Conservation (phyloP, 208 protist genomes). For the Phytomonas francai region DNA sequence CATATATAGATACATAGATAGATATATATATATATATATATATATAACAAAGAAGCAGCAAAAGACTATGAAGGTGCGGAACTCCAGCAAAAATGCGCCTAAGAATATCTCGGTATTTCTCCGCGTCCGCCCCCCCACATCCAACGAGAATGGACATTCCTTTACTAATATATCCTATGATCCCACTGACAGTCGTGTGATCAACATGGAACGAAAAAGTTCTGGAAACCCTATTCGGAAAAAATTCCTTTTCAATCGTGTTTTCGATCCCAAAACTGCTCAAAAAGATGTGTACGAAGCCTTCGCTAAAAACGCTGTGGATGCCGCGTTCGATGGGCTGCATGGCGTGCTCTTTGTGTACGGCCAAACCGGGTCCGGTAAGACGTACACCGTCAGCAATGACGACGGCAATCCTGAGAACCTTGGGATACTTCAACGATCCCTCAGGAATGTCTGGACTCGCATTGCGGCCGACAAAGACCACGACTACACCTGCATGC, state of each 20-base stretch:
- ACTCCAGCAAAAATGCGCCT: slow-evolving; percentile 43
- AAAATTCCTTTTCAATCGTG: slow-evolving; percentile 62
- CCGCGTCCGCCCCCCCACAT: slow-evolving; percentile 66
- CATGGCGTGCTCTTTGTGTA: slow-evolving; percentile 89
- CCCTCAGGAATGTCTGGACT: slow-evolving; percentile 59
- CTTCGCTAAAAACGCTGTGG: slow-evolving; percentile 70
- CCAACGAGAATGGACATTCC: slow-evolving; percentile 58
- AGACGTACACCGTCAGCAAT: slow-evolving; percentile 90
- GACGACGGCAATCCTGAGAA: slow-evolving; percentile 56
- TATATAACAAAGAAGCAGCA: slow-evolving; percentile 12
- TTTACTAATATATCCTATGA: slow-evolving; percentile 71
- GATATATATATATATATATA: slow-evolving; percentile 8
- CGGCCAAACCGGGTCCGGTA: slow-evolving; percentile 87
- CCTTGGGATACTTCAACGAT: slow-evolving; percentile 79
- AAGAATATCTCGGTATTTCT: slow-evolving; percentile 86
- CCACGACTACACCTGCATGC: slow-evolving; percentile 72
- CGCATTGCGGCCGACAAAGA: slow-evolving; percentile 49
- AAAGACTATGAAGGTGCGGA: slow-evolving; percentile 32
- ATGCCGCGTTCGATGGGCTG: slow-evolving; percentile 82
- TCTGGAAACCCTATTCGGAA: slow-evolving; percentile 32
- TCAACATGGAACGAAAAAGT: slow-evolving; percentile 45
- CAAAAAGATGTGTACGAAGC: slow-evolving; percentile 75
- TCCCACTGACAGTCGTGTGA: slow-evolving; percentile 26
- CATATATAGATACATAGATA: slow-evolving; percentile 5
- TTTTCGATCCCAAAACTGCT: slow-evolving; percentile 38